phyloP scores from a whole-genome alignment of 2,329 filamentous ascomycete genomes.

The Colletotrichum coccodes region DNA sequence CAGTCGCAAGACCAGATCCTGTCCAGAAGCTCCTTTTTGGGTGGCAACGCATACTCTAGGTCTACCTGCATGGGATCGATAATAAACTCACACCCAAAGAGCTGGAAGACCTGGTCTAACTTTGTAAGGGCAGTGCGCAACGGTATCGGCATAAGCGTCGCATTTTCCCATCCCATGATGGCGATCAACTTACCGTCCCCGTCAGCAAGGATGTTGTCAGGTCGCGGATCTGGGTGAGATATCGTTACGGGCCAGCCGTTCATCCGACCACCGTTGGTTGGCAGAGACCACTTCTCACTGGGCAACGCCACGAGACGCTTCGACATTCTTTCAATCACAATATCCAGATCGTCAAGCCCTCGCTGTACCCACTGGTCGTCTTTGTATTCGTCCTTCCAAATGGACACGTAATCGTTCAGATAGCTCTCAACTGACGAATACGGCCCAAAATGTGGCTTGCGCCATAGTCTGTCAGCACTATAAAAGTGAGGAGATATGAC shows the following conservation, averaged over 20 bases:
- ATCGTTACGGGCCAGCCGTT: slow-evolving; percentile 14
- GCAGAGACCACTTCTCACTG: background rate
- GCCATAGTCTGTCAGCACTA: background rate
- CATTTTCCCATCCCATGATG: slow-evolving; percentile 31
- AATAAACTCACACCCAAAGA: background rate
- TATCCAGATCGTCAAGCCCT: background rate
- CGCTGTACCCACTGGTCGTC: background rate
- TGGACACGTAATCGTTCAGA: background rate
- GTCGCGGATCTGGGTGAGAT: slow-evolving; percentile 22
- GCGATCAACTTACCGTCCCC: background rate
- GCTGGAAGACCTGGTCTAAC: background rate
- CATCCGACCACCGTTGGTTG: background rate
- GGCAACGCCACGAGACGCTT: background rate
- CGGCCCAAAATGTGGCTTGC: background rate
- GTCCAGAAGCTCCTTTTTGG: background rate
- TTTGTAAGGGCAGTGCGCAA: slow-evolving; percentile 4
- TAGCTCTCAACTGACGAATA: slow-evolving; percentile 7
- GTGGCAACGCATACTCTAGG: background rate
- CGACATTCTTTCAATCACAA: background rate
- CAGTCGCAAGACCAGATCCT: background rate
- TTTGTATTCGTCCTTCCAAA: background rate
- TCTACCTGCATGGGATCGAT: slow-evolving; percentile 3
- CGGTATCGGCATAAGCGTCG: slow-evolving; percentile 17
- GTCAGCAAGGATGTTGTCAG: slow-evolving; percentile 20
- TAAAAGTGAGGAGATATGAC: slow-evolving; percentile 8